A percentile compares a stretch with the other conserved stretches of the same genome.
phyloP scores from a whole-genome alignment of 495 filamentous ascomycete genomes.

The Hamigera avellanea region DNA sequence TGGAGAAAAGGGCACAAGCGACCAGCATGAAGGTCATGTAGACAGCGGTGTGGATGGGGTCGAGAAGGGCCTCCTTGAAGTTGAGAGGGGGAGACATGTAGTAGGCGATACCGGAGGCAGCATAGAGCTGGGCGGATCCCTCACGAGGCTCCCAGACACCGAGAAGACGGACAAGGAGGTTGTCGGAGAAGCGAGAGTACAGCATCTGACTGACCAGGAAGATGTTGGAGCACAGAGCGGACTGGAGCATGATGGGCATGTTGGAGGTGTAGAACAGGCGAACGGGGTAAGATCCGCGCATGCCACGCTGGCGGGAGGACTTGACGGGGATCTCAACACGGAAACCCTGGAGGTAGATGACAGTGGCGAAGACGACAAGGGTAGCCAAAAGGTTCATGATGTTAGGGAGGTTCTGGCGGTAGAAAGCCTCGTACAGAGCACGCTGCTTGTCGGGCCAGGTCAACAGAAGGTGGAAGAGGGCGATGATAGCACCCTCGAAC shows the following conservation, averaged over 20 bases:
- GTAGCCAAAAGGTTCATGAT: slow-evolving; percentile 98
- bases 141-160: slow-evolving; percentile 98
- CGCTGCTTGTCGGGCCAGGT: slow-evolving; percentile 98
- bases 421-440: slow-evolving; percentile 95
- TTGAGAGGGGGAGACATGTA: slow-evolving; percentile 98
- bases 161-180: slow-evolving; percentile 90
- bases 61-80: slow-evolving; percentile 90
- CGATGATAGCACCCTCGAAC: slow-evolving; percentile 98
- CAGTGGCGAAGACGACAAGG: slow-evolving; percentile 83
- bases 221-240: slow-evolving; percentile 94
- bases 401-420: slow-evolving; percentile 98
- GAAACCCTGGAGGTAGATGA: slow-evolving; percentile 99
- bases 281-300: slow-evolving; percentile 69
- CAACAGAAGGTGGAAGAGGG: slow-evolving; percentile 93
- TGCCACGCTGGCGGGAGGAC: slow-evolving; percentile 95
- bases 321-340: slow-evolving; percentile 99
- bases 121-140: slow-evolving; percentile 89
- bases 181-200: slow-evolving; percentile 95
- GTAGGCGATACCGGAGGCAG: slow-evolving; percentile 86
- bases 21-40: slow-evolving; percentile 96
- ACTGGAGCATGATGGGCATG: slow-evolving; percentile 99
- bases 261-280: slow-evolving; percentile 56
- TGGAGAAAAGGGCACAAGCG: slow-evolving; percentile 97
- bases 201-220: slow-evolving; percentile 99
- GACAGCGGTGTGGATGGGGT: slow-evolving; percentile 91